phyloP scores from a whole-genome alignment of 441 rosid genomes.

The Jatropha podagrica region DNA sequence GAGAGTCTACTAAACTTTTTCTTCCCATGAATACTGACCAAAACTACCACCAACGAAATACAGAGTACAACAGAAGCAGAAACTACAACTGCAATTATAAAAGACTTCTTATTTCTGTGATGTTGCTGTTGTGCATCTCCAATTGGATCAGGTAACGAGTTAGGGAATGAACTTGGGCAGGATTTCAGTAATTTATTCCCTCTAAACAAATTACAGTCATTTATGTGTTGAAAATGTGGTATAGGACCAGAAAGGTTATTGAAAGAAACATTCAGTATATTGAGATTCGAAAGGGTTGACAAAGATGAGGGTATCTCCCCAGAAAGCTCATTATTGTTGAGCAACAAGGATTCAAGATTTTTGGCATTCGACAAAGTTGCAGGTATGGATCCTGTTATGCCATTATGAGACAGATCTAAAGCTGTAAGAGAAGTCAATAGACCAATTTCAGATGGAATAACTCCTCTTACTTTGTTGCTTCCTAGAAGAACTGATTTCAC shows the following conservation, averaged over 20 bases:
- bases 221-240: conserved; percentile 35
- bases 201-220: conserved; percentile 37
- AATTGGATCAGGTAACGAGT: conserved; percentile 23
- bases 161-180: conserved; percentile 31
- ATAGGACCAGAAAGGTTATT: conserved; percentile 60
- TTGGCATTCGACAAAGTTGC: conserved; percentile 39
- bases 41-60: conserved; percentile 26
- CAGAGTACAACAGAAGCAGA: conserved; percentile 40
- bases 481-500: conserved; percentile 47
- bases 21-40: conserved; percentile 31
- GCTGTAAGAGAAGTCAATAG: conserved; percentile 38
- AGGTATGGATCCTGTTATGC: conserved; percentile 55
- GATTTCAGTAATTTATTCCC: conserved; percentile 40
- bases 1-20: conserved; percentile 29
- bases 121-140: conserved; percentile 26
- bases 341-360: conserved; percentile 44
- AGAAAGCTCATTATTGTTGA: conserved; percentile 50
- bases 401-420: conserved; percentile 63
- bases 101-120: conserved; percentile 27
- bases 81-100: conserved; percentile 35
- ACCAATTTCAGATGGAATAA: conserved; percentile 50
- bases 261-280: conserved; percentile 48
- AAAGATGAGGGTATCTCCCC: conserved; percentile 60
- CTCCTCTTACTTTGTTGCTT: conserved; percentile 49
- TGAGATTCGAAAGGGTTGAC: conserved; percentile 42